Evolutionary conservation across 768 basidiomycete genomes (phyloP).

Genomic region (Hygrophorus pudorinus): DNA sequence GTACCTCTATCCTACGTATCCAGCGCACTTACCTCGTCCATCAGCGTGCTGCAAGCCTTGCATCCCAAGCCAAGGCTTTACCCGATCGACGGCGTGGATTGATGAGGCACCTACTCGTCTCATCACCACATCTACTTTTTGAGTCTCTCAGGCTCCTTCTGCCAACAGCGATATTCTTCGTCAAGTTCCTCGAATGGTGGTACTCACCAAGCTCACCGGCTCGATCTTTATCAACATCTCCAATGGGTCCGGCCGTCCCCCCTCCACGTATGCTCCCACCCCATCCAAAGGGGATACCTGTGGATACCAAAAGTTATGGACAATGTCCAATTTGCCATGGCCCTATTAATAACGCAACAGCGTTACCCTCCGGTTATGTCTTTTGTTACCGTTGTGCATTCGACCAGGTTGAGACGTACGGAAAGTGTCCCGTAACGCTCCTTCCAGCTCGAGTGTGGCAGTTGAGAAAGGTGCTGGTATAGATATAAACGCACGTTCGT

Average conservation of each 20-base stretch:
- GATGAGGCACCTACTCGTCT: slow-evolving; percentile 36
- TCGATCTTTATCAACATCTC: slow-evolving; percentile 53
- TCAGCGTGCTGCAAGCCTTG: slow-evolving; percentile 33
- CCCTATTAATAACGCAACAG: slow-evolving; percentile 75
- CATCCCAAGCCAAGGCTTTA: slow-evolving; percentile 19
- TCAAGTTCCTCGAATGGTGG: slow-evolving; percentile 99
- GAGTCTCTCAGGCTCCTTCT: slow-evolving; percentile 74
- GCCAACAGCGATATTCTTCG: slow-evolving; percentile 85
- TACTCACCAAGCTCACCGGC: slow-evolving; percentile 90
- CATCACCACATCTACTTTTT: slow-evolving; percentile 53
- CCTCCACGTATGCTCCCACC: slow-evolving; percentile 70
- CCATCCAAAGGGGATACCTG: slow-evolving; percentile 60
- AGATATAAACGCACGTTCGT: slow-evolving; percentile 40
- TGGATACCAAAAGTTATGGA: slow-evolving; percentile 63
- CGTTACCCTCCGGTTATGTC: slow-evolving; percentile 87
- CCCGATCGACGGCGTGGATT: slow-evolving; percentile 24
- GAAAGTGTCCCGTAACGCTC: slow-evolving; percentile 82
- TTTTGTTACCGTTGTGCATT: slow-evolving; percentile 91
- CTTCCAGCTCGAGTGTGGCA: slow-evolving; percentile 69
- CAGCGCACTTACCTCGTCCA: slow-evolving; percentile 2
- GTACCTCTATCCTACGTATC: slow-evolving; percentile 2
- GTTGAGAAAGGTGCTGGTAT: slow-evolving; percentile 79
- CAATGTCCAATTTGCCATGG: slow-evolving; percentile 74
- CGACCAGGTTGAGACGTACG: slow-evolving; percentile 68
- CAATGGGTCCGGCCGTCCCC: slow-evolving; percentile 59